Evolutionary conservation across 1,284 basidiomycete species (phyloP), one percentile per base, ranked within the genome.

Genomic region (Pholiota adiposa): DNA sequence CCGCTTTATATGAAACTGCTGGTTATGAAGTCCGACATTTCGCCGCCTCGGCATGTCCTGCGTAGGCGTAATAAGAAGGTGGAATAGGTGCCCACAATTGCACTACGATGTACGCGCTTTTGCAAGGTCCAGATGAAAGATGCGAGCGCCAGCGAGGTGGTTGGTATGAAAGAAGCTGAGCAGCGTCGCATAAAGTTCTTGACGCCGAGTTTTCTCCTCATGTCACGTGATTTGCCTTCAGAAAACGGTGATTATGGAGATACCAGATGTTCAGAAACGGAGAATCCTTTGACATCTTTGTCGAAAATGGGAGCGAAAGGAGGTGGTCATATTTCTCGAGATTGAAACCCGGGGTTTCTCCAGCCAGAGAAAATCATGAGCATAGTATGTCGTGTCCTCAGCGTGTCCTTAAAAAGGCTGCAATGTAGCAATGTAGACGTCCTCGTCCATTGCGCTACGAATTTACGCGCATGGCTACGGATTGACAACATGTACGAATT

Each of bases 21-120:
- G 19, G 3, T 57, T 27, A 53, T 18, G 58, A 65, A 60, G 51
- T 49, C 71, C 71, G 71, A 72, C 58, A 61, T 65, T 70, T 72
- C 65, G 54, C 71, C 71, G 68, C 56, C 38, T 60, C 63, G 58
- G 65, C 58, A 56, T 49, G 62, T 53, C 36, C 21, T 51, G 31
- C 23, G 23, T 38, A 46, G 46, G 36, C 23, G 51, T 18, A n/a
- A 53, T 44, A 50, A 38, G 34, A 25, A n/a, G 25, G 27, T 40
- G 18, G 31, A 48, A 56, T 29, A 19, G 31, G 29, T 19, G 29
- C 19, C 11, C 29, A 43, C 49, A 12, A 31, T 21, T 5, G 18
- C 33, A 18, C 18, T 38, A 19, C 11, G 50, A 1, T 36, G 34
- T 23, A 60, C n/a, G 16, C 29, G 18, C 12, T 31, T 44, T 23